phyloP scores from a whole-genome alignment of 106 monocot species.

The Phalaenopsis equestris region DNA sequence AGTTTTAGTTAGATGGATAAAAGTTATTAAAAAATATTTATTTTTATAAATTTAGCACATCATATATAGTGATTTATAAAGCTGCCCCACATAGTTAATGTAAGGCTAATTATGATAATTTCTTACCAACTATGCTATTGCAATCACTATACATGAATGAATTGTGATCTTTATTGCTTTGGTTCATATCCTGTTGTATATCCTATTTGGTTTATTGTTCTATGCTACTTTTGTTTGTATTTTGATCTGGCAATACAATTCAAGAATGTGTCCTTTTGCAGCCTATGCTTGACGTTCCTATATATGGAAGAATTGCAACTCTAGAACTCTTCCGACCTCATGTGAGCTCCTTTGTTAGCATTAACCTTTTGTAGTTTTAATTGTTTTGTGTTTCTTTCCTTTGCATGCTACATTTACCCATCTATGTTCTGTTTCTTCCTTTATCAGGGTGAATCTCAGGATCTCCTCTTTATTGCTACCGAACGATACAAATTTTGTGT shows the following conservation, averaged over 20 bases:
- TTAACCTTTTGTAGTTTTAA: neutral
- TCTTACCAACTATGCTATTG: no score
- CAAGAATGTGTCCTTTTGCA: constrained; percentile 15
- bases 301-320: constrained; percentile 98
- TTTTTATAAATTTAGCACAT: neutral
- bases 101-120: no score
- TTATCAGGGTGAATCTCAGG: constrained; percentile 85
- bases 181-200: neutral
- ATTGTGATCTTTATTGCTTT: constrained; percentile 2
- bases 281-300: constrained; percentile 98
- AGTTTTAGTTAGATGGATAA: neutral
- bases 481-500: constrained; percentile 99
- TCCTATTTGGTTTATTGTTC: neutral
- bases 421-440: neutral
- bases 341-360: constrained; percentile 32
- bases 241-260: neutral
- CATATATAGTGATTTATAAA: neutral
- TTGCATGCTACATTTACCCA: neutral
- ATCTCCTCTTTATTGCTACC: constrained; percentile 97
- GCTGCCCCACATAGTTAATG: no score
- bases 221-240: neutral
- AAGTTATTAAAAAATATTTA: neutral
- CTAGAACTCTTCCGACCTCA: constrained; percentile 98
- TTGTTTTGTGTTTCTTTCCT: neutral
- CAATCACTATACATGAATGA: no score